Conservation (phyloP, 352 stramenopile species). For the Phytophthora kernoviae region DNA sequence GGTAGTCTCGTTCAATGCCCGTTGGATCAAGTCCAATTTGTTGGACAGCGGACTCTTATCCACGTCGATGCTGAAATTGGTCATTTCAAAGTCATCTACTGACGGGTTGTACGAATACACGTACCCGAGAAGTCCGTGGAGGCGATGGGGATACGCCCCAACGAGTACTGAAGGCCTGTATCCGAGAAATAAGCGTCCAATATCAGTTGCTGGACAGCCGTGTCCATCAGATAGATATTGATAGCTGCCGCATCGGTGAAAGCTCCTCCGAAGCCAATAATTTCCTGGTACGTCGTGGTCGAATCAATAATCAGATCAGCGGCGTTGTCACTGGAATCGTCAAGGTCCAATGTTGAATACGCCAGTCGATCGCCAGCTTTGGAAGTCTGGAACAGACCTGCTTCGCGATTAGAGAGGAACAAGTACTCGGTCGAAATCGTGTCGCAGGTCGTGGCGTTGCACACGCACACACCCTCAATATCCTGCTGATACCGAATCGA, state of each 20-base stretch:
- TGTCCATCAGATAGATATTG: constrained; percentile 63
- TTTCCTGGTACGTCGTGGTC: constrained; percentile 50
- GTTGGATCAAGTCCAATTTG: constrained; percentile 46
- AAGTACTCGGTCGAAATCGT: constrained; percentile 36
- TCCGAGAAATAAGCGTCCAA: constrained; percentile 66
- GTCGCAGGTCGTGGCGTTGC: constrained; percentile 45
- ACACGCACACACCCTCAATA: constrained; percentile 57
- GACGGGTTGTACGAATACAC: constrained; percentile 47
- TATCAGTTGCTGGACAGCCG: constrained; percentile 49
- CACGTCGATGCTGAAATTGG: constrained; percentile 66
- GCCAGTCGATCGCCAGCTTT: constrained; percentile 49
- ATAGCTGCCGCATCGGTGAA: constrained; percentile 78
- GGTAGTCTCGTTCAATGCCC: constrained; percentile 32
- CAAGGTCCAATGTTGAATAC: constrained; percentile 31
- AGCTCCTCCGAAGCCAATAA: constrained; percentile 78
- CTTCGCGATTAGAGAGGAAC: constrained; percentile 27
- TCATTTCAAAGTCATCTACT: constrained; percentile 37
- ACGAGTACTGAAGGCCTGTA: constrained; percentile 61
- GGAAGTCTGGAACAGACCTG: constrained; percentile 55
- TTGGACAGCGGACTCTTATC: constrained; percentile 45
- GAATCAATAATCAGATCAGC: constrained; percentile 37
- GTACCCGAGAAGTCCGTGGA: constrained; percentile 74
- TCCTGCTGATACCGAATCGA: constrained; percentile 47
- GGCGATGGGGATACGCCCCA: constrained; percentile 71
- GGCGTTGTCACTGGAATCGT: constrained; percentile 8